Conservation (phyloP, 2,329 filamentous ascomycete genomes). For the Trichophyton simii region DNA sequence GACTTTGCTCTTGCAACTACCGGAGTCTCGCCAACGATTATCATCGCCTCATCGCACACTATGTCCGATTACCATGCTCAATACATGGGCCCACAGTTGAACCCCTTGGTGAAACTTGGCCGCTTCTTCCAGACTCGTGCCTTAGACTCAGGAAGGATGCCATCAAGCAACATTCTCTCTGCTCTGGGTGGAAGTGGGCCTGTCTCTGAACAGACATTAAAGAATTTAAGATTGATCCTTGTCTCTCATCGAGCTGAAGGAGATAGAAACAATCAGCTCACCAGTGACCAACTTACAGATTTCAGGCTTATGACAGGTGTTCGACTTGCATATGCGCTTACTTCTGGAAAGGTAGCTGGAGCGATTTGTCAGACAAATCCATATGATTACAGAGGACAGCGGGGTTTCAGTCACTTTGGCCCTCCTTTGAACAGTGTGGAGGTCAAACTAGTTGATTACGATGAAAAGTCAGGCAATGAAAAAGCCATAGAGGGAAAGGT, state of each 20-base stretch:
- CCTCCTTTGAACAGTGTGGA: slow-evolving; percentile 69
- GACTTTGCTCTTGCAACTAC: slow-evolving; percentile 62
- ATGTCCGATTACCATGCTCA: slow-evolving; percentile 55
- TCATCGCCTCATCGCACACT: slow-evolving; percentile 65
- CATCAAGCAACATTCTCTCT: slow-evolving; percentile 50
- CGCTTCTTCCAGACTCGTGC: slow-evolving; percentile 60
- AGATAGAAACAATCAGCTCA: slow-evolving; percentile 49
- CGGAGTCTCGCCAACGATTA: slow-evolving; percentile 65
- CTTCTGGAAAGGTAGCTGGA: slow-evolving; percentile 71
- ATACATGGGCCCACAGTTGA: slow-evolving; percentile 47
- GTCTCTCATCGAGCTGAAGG: slow-evolving; percentile 60
- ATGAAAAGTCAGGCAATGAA: slow-evolving; percentile 21
- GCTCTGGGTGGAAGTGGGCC: slow-evolving; percentile 26
- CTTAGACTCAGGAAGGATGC: slow-evolving; percentile 63
- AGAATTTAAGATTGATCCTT: slow-evolving; percentile 70
- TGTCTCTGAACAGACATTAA: slow-evolving; percentile 34
- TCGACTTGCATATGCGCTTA: slow-evolving; percentile 73
- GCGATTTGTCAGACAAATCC: slow-evolving; percentile 76
- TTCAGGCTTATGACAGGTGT: slow-evolving; percentile 69
- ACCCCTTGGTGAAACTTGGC: slow-evolving; percentile 52
- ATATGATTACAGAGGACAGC: slow-evolving; percentile 62
- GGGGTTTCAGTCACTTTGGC: slow-evolving; percentile 58
- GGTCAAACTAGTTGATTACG: slow-evolving; percentile 46
- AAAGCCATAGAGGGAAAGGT: slow-evolving; percentile 49
- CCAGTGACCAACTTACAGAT: slow-evolving; percentile 60